phyloP scores from a whole-genome alignment of 768 basidiomycete genomes.

The Auricularia auricula-judae region DNA sequence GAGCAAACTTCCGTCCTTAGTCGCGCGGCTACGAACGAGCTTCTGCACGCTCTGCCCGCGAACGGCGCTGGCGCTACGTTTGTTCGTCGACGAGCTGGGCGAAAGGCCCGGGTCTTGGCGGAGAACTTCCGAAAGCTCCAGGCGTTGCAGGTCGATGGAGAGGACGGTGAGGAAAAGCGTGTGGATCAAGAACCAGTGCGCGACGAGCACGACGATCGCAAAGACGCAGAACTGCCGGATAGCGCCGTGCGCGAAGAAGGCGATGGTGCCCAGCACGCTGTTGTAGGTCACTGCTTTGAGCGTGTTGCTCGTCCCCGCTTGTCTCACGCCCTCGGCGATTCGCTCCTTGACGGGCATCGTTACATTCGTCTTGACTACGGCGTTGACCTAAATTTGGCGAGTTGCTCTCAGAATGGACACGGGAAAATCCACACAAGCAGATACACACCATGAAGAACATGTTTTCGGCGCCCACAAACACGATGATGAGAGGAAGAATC shows the following conservation, averaged over 20 bases:
- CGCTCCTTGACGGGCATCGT: constrained; percentile 82
- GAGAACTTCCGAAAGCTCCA: constrained; percentile 84
- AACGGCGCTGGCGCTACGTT: constrained; percentile 4
- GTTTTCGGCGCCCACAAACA: constrained; percentile 93
- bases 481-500: constrained; percentile 83
- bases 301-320: constrained; percentile 84
- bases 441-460: constrained; percentile 81
- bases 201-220: constrained; percentile 86
- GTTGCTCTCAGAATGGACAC: constrained; percentile 9
- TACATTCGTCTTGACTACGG: constrained; percentile 76
- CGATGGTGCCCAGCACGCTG: constrained; percentile 62
- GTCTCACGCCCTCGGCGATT: constrained; percentile 81
- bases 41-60: constrained; percentile 19
- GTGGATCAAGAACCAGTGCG: constrained; percentile 95
- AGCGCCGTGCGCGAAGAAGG: constrained; percentile 62
- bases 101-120: constrained; percentile 50
- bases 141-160: constrained; percentile 88
- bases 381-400: constrained; percentile 50
- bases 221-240: constrained; percentile 91
- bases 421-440: not conserved
- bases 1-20: constrained; percentile 70
- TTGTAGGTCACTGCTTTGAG: constrained; percentile 87
- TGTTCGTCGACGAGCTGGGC: not conserved
- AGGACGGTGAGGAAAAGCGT: constrained; percentile 93
- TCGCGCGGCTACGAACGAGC: constrained; percentile 53